Evolutionary conservation across 2,329 filamentous ascomycete species (phyloP).

Genomic region (Lachnellula subtilissima): DNA sequence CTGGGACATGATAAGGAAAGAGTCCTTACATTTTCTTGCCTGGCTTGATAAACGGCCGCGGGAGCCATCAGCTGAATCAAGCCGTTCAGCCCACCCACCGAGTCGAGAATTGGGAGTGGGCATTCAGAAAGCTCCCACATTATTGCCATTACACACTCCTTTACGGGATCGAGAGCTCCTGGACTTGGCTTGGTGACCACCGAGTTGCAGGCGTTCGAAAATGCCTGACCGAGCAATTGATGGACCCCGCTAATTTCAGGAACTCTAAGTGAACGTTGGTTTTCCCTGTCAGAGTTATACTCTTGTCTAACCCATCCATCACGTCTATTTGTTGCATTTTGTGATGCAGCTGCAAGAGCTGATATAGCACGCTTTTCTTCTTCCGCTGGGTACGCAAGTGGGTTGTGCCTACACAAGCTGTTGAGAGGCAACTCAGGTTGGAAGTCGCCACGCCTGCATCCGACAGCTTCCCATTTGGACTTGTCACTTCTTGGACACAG

Average conservation of each 20-base stretch:
- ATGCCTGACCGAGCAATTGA: background rate
- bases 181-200: background rate
- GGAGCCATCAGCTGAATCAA: background rate
- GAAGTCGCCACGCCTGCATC: conserved; percentile 11
- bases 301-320: background rate
- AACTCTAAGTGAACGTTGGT: background rate
- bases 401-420: background rate
- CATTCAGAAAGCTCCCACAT: background rate
- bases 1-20: background rate
- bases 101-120: background rate
- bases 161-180: background rate
- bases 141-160: background rate
- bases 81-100: background rate
- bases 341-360: background rate
- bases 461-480: conserved; percentile 10
- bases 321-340: background rate
- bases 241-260: background rate
- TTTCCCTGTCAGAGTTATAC: background rate
- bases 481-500: conserved; percentile 8
- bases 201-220: background rate
- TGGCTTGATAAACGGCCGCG: conserved; percentile 3
- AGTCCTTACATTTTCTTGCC: conserved; percentile 1
- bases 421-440: conserved; percentile 4
- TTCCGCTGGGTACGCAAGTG: background rate
- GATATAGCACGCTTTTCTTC: background rate